Conservation (phyloP, 192 early-diverging fungal species). For the Linnemannia elongata region DNA sequence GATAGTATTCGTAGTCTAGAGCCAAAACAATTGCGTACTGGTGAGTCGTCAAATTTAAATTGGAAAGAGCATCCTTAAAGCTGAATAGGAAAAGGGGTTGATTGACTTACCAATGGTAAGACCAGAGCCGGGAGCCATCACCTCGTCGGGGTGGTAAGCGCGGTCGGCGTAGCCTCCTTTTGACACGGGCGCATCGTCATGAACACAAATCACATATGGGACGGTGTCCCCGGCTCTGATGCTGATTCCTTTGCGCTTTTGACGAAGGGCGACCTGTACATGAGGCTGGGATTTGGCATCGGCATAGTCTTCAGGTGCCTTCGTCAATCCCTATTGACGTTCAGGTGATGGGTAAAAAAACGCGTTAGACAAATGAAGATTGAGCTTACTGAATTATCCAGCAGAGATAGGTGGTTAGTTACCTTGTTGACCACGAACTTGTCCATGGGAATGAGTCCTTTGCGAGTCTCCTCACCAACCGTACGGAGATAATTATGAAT, state of each 20-base stretch:
- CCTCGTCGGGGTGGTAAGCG: conserved; percentile 90
- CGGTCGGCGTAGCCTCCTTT: conserved; percentile 74
- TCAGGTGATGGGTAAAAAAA: not conserved
- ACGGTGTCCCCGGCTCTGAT: conserved; percentile 91
- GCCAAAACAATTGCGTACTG: conserved; percentile 10
- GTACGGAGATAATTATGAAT: conserved; percentile 83
- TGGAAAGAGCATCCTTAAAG: not conserved
- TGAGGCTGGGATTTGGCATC: conserved; percentile 93
- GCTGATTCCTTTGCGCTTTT: conserved; percentile 77
- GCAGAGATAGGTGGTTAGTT: conserved; percentile 1
- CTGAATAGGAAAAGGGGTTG: not conserved
- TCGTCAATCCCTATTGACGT: conserved; percentile 79
- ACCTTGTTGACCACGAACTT: conserved; percentile 96
- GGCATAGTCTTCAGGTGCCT: conserved; percentile 90
- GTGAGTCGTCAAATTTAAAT: not conserved
- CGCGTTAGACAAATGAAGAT: not conserved
- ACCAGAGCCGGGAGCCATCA: conserved; percentile 65
- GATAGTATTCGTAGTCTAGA: conserved; percentile 91
- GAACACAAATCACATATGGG: conserved; percentile 90
- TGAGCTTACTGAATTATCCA: not conserved
- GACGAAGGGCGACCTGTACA: conserved; percentile 91
- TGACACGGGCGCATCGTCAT: conserved; percentile 30
- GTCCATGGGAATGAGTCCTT: conserved; percentile 77
- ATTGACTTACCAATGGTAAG: conserved; percentile 58
- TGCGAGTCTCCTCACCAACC: conserved; percentile 80